These are phyloP conservation scores for Colletotrichum sp. DNA, from an alignment of 2,329 filamentous ascomycete genomes.

Conservation along the genomic window DNA sequence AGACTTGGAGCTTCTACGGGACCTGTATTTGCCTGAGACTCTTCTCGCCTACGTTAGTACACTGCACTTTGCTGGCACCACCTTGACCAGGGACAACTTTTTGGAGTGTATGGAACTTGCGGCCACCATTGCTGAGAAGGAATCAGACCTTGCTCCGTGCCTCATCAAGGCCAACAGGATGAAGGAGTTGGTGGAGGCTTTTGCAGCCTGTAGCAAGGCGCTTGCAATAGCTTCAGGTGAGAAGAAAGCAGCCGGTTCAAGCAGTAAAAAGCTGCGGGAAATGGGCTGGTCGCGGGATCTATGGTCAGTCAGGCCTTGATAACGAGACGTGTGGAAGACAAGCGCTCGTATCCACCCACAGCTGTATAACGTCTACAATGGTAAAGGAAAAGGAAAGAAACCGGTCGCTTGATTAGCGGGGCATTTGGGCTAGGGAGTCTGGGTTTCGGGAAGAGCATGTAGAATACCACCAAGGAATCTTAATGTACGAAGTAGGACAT, in stretches of 20 bases:
- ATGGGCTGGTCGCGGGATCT: constrained; percentile 67
- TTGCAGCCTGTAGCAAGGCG: constrained; percentile 79
- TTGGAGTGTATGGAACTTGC: constrained; percentile 89
- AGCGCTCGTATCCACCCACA: background rate
- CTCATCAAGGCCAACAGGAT: constrained; percentile 71
- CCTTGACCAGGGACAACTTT: constrained; percentile 75
- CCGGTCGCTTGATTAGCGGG: background rate
- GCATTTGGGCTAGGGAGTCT: background rate
- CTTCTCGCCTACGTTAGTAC: constrained; percentile 83
- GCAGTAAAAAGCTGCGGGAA: constrained; percentile 64
- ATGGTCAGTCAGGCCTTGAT: constrained; percentile 58
- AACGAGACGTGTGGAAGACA: background rate
- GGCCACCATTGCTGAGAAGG: constrained; percentile 72
- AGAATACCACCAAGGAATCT: background rate
- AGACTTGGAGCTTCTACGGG: constrained; percentile 69
- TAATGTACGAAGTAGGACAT: background rate
- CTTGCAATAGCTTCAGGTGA: constrained; percentile 62
- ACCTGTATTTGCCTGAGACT: constrained; percentile 83
- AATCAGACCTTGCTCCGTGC: constrained; percentile 66
- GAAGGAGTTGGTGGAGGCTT: constrained; percentile 75
- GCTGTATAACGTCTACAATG: background rate
- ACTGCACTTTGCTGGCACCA: constrained; percentile 78
- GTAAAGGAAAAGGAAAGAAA: background rate
- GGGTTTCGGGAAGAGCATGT: background rate
- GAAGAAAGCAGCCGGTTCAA: constrained; percentile 53